Evolutionary conservation across 768 basidiomycete genomes (phyloP).

Genomic region (Pisolithus orientalis): DNA sequence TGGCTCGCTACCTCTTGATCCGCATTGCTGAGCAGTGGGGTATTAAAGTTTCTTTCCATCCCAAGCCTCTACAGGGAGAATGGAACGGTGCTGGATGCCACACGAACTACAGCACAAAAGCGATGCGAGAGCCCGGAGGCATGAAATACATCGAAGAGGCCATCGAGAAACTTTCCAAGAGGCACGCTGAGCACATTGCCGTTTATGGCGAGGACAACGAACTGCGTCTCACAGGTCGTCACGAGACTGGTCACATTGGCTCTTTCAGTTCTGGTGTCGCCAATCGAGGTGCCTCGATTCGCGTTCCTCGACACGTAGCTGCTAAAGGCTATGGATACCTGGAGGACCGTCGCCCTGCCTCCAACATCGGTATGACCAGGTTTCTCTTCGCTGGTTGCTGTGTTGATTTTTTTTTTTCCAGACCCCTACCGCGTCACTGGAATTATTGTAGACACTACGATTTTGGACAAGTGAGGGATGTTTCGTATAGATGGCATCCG

Average conservation of each 20-base stretch:
- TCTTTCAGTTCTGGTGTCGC: slow-evolving; percentile 92
- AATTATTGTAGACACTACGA: slow-evolving; percentile 85
- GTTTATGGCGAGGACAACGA: slow-evolving; percentile 99
- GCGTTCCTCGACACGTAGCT: slow-evolving; percentile 91
- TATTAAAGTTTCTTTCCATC: slow-evolving; percentile 98
- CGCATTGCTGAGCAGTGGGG: slow-evolving; percentile 98
- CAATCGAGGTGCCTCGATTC: slow-evolving; percentile 94
- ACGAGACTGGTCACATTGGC: slow-evolving; percentile 95
- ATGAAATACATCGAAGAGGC: slow-evolving; percentile 88
- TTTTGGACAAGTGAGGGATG: slow-evolving; percentile 50
- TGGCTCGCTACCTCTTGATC: slow-evolving; percentile 93
- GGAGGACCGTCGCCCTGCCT: slow-evolving; percentile 95
- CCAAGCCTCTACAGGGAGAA: slow-evolving; percentile 93
- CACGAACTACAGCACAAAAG: slow-evolving; percentile 94
- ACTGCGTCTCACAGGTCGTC: slow-evolving; percentile 88
- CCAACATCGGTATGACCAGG: slow-evolving; percentile 81
- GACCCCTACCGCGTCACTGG: slow-evolving; percentile 94
- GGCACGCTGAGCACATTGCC: slow-evolving; percentile 92
- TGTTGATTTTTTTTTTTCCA: slow-evolving; percentile 22
- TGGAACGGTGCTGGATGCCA: slow-evolving; percentile 99
- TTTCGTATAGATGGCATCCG: not conserved
- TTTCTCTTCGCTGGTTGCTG: not conserved
- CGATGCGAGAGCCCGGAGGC: slow-evolving; percentile 91
- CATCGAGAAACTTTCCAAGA: slow-evolving; percentile 87
- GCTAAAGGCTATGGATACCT: slow-evolving; percentile 92